Base-by-base conservation (phyloP, 768 basidiomycete genomes). In the Tricholoma bakamatsutake region DNA sequence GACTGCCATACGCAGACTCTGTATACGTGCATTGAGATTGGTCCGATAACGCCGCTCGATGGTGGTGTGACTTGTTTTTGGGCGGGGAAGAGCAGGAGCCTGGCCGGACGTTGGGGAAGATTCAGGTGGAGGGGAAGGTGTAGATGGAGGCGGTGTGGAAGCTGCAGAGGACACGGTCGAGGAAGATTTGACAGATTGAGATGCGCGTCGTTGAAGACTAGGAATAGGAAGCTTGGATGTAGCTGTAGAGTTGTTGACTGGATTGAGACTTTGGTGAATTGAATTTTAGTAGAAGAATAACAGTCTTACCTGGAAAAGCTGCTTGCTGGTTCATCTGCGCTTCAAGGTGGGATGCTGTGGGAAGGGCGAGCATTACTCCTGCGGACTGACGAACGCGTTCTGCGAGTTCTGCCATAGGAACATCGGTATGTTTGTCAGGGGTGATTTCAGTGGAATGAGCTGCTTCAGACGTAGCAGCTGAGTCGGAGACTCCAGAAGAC, bases 51-150 rank as follows among this genome's bases (percentile, higher is more conserved):
- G 80, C 9, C 91, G 80, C 69, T 93, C 91, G 57, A 93, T 93
- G 18, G 90, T 92, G 3, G 91, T 93, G 65, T 93, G 91, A 61
- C 87, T 88, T 0, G 91, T 93, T 72, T 93, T 93, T n/a, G 86
- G 82, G 35, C 57, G 67, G 24, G 62, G 54, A 50, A 57, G 59
- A 11, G 46, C 46, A 11, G 46, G 42, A 5, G 12, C 37, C 17
- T 52, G 45, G 11, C 56, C 49, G 30, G 67, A 34, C 28, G 63
- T 11, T 54, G 48, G 61, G 17, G 58, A 45, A 21, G 58, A 24
- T 40, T 60, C 54, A 55, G 55, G 24, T 62, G 56, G 43, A 53
- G 60, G 48, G 53, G 72, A 67, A 11, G 74, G 72, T 6, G 73
- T 74, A 2, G 74, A 69, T 12, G 74, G 71, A 1, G 76, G 74